Evolutionary conservation across 2,329 filamentous ascomycete species (phyloP).

Genomic region (Pezicula neosporulosa): DNA sequence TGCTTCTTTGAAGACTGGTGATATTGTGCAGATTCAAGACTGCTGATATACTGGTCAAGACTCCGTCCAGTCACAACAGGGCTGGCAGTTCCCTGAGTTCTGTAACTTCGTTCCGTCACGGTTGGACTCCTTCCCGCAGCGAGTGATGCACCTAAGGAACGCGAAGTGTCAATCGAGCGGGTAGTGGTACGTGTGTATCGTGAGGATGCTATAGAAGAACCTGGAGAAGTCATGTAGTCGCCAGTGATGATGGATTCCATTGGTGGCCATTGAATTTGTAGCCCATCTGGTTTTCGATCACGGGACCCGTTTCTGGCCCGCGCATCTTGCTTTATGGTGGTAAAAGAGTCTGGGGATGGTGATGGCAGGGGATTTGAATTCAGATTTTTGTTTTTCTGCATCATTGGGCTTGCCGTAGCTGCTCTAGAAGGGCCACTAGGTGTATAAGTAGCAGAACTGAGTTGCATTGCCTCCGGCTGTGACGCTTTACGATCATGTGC

Average conservation of each 20-base stretch:
- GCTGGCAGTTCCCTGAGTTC: conserved; percentile 39
- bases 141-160: conserved; percentile 48
- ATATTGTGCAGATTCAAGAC: conserved; percentile 72
- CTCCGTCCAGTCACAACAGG: conserved; percentile 60
- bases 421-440: conserved; percentile 34
- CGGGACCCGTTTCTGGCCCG: conserved; percentile 67
- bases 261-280: conserved; percentile 60
- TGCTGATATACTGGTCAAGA: conserved; percentile 82
- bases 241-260: conserved; percentile 46
- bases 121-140: conserved; percentile 41
- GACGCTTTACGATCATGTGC: conserved; percentile 25
- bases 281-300: conserved; percentile 72
- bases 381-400: conserved; percentile 42
- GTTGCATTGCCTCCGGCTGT: conserved; percentile 31
- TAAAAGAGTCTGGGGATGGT: conserved; percentile 61
- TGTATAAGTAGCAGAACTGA: conserved; percentile 31
- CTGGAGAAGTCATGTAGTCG: conserved; percentile 52
- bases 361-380: conserved; percentile 59
- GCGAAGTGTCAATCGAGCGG: conserved; percentile 24
- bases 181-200: conserved; percentile 53
- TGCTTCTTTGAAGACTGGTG: conserved; percentile 45
- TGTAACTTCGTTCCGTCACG: conserved; percentile 42
- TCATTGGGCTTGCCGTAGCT: conserved; percentile 64
- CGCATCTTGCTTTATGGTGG: conserved; percentile 56
- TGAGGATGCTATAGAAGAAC: conserved; percentile 51